These are phyloP conservation scores for Dipteronia dyeriana DNA, from an alignment of 345 rosid genomes.

Conservation along the genomic window DNA sequence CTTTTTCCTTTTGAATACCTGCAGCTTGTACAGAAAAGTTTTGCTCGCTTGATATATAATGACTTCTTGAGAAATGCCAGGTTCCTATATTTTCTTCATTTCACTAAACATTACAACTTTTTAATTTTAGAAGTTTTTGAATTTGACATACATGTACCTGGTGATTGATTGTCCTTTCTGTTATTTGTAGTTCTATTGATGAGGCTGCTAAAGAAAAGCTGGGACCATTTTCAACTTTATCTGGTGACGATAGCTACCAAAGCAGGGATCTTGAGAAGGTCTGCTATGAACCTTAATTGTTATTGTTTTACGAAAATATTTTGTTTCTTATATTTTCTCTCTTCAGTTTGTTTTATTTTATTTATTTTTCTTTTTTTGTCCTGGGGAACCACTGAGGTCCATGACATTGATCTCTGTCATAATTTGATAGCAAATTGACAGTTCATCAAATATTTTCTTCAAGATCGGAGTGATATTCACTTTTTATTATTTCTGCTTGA, in stretches of 20 bases:
- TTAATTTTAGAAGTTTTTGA: not conserved
- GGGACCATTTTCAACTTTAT: constrained; percentile 69
- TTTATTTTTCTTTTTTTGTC: not conserved
- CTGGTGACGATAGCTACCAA: constrained; percentile 90
- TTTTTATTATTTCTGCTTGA: not conserved
- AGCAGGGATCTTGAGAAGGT: constrained; percentile 99
- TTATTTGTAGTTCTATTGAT: constrained; percentile 63
- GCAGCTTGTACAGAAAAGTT: constrained; percentile 99
- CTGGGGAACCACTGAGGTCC: not conserved
- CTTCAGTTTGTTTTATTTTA: not conserved
- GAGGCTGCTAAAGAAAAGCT: constrained; percentile 80
- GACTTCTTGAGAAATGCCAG: constrained; percentile 88
- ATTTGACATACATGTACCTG: not conserved
- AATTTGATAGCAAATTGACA: not conserved
- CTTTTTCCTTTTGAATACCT: constrained; percentile 24
- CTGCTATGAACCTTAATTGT: not conserved
- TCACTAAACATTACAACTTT: not conserved
- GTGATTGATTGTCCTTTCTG: constrained; percentile 17
- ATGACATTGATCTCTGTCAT: not conserved
- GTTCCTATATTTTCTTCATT: constrained; percentile 37
- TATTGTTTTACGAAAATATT: not conserved
- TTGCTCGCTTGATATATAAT: constrained; percentile 83
- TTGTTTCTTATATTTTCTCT: not conserved
- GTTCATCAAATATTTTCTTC: constrained; percentile 3
- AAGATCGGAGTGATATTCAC: not conserved